phyloP scores from a whole-genome alignment of 2,329 filamentous ascomycete genomes.

The Coniochaeta pulveracea region DNA sequence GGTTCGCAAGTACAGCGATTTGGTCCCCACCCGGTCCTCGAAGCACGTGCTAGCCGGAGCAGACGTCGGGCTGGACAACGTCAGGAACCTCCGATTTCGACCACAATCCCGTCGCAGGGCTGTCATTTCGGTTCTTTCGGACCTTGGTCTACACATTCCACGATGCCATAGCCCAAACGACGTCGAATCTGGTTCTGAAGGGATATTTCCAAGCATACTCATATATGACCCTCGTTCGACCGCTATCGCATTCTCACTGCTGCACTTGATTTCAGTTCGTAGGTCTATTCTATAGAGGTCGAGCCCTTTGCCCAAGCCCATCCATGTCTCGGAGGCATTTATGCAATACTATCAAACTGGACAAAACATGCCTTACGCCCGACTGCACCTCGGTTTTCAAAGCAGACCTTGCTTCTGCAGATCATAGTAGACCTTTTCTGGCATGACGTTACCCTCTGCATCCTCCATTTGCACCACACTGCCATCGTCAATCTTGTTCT shows the following conservation, averaged over 20 bases:
- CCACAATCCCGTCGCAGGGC: neutral
- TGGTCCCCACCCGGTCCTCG: neutral
- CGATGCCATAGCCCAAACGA: too few relatives aligned
- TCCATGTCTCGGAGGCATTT: too few relatives aligned
- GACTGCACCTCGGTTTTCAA: constrained; percentile 26
- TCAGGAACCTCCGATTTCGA: neutral
- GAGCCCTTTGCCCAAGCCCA: too few relatives aligned
- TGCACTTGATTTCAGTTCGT: too few relatives aligned
- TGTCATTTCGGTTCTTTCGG: too few relatives aligned
- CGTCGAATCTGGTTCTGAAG: too few relatives aligned
- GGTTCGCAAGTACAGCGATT: too few relatives aligned
- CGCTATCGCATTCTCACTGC: too few relatives aligned
- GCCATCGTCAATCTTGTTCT: constrained; percentile 62
- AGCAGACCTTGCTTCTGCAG: constrained; percentile 83
- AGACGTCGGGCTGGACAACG: neutral
- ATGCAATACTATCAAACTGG: neutral
- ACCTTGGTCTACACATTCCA: too few relatives aligned
- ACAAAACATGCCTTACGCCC: neutral
- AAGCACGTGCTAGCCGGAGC: constrained; percentile 2
- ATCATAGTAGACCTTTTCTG: constrained; percentile 95
- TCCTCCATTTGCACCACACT: constrained; percentile 98
- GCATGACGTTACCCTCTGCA: constrained; percentile 95
- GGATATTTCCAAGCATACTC: too few relatives aligned
- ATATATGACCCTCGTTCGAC: too few relatives aligned
- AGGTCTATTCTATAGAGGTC: too few relatives aligned